Percentiles rank a stretch among this genome's conserved stretches.
These are phyloP conservation scores for Fusarium multiceps DNA, from an alignment of 2,329 filamentous ascomycete species.

Conservation along the genomic window DNA sequence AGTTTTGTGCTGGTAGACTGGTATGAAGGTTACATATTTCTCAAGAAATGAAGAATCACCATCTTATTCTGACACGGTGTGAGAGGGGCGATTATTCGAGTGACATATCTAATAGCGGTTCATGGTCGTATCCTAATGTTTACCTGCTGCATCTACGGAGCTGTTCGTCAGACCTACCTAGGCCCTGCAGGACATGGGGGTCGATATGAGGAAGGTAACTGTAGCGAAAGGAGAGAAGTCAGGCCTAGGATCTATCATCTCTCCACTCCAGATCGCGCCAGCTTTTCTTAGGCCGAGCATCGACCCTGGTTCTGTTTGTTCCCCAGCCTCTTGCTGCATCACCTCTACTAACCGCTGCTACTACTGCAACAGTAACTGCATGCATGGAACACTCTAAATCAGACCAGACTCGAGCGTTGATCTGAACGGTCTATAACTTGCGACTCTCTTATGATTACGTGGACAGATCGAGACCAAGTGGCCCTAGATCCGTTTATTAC, in stretches of 20 bases:
- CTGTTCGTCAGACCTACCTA: conserved; percentile 16
- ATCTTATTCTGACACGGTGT: background rate
- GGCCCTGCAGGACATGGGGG: conserved; percentile 40
- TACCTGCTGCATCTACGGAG: conserved; percentile 13
- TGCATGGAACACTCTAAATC: background rate
- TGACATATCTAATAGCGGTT: conserved; percentile 1
- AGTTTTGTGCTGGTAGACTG: background rate
- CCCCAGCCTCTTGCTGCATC: conserved; percentile 23
- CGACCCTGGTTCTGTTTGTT: conserved; percentile 9
- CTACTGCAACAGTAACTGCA: background rate
- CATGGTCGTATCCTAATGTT: conserved; percentile 17
- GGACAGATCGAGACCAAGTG: background rate
- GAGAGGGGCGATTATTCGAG: background rate
- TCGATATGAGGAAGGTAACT: background rate
- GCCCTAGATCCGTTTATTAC: conserved; percentile 14
- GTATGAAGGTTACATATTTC: background rate
- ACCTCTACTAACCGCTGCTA: background rate
- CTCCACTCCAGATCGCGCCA: conserved; percentile 46
- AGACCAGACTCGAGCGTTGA: background rate
- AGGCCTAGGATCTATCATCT: conserved; percentile 39
- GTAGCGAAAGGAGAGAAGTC: conserved; percentile 7
- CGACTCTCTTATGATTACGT: background rate
- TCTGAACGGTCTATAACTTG: background rate
- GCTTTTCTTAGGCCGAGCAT: conserved; percentile 27
- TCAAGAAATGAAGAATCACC: background rate